Conservation (phyloP, 192 early-diverging fungal species). For the Coemansia sp. region DNA sequence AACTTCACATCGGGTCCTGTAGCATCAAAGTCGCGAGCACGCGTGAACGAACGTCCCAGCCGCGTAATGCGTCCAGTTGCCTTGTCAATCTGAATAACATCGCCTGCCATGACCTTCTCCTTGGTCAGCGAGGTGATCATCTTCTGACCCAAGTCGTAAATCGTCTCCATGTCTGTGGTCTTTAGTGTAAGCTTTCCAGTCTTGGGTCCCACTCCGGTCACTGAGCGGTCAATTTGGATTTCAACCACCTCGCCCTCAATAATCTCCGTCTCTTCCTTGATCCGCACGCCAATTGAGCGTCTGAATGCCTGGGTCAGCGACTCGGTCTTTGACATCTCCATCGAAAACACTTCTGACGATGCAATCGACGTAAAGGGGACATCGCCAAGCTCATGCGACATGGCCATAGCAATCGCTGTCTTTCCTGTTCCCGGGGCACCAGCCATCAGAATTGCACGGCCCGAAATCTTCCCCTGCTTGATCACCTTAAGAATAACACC, state of each 20-base stretch:
- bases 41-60: slow-evolving; percentile 92
- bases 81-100: slow-evolving; percentile 99
- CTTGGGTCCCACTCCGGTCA: slow-evolving; percentile 89
- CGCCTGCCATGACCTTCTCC: slow-evolving; percentile 95
- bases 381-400: slow-evolving; percentile 95
- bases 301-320: slow-evolving; percentile 97
- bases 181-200: slow-evolving; percentile 97
- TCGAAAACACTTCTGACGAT: slow-evolving; percentile 96
- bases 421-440: slow-evolving; percentile 99
- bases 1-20: slow-evolving; percentile 97
- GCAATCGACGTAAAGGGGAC: slow-evolving; percentile 98
- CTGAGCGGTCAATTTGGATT: slow-evolving; percentile 92
- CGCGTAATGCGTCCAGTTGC: slow-evolving; percentile 94
- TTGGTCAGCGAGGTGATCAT: slow-evolving; percentile 98
- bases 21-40: slow-evolving; percentile 97
- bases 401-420: slow-evolving; percentile 99
- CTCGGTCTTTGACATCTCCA: slow-evolving; percentile 99
- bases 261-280: slow-evolving; percentile 98
- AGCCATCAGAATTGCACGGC: slow-evolving; percentile 95
- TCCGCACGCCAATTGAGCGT: slow-evolving; percentile 94
- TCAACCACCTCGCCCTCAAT: slow-evolving; percentile 99
- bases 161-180: slow-evolving; percentile 99
- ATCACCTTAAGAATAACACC: slow-evolving; percentile 97
- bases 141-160: slow-evolving; percentile 98
- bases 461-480: slow-evolving; percentile 96